Evolutionary conservation across 2,329 filamentous ascomycete species (phyloP), one percentile per base, ranked within the genome.

Genomic region (Lanzia echinophila): DNA sequence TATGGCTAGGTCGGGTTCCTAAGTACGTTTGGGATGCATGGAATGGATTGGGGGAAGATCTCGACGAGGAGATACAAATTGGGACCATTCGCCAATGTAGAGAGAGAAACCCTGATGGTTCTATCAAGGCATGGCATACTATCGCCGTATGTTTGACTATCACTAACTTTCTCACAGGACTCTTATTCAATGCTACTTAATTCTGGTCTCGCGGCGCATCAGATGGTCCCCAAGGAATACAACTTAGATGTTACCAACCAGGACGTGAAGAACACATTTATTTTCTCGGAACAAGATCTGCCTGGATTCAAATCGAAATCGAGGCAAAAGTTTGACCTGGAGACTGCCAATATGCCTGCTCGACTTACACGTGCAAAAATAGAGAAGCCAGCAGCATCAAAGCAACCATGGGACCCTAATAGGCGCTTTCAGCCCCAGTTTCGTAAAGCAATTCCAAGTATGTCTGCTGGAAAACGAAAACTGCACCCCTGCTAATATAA

Each of bases 251-350:
- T 90, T 45, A 84, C 80, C 22, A 79, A 82, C 39, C 68, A 75
- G 41, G 72, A 80, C n/a, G 82, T 92, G 33, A 82, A 82, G 65
- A 96, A 96, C 70, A 94, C 90, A 19, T 95, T 87, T 68, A 76
- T 97, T 54, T 99, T 99, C 67, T 90, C 87, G 39, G 94, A 99
- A 71, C 90, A 95, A 69, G 90, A 97, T 65, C 79, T 96, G 20
- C 88, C 90, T 0, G 88, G 88, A 36, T 90, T 84, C 72, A 80
- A 80, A 62, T 74, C 75, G 17, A 79, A 78, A 68, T 79, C 79
- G 65, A 79, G 76, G 63, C 71, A 72, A 46, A 75, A 78, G 48
- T 74, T 76, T n/a, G 77, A 81, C 50, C 77, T 79, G 8, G 72
- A 79, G 3, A 79, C 76, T 43, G 77, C 75, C 17, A 79, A 82